These are phyloP conservation scores for Phytophthora colocasiae DNA, from an alignment of 352 stramenopile genomes.

Conservation along the genomic window DNA sequence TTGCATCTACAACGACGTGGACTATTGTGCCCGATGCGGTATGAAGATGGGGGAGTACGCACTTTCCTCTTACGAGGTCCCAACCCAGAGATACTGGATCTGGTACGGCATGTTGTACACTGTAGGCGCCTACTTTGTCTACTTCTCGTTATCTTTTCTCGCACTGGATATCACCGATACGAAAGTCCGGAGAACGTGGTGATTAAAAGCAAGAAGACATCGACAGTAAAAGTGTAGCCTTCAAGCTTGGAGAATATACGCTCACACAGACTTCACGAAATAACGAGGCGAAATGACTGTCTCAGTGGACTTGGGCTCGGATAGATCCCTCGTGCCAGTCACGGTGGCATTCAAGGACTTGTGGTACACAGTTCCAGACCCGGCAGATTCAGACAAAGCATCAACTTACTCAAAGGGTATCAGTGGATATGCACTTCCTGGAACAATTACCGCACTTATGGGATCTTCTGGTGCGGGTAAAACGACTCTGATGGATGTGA, in stretches of 20 bases:
- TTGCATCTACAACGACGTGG: slow-evolving; percentile 31
- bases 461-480: slow-evolving; percentile 25
- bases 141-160: slow-evolving; percentile 19
- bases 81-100: slow-evolving; percentile 23
- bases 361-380: slow-evolving; percentile 23
- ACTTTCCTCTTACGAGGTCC: slow-evolving; percentile 26
- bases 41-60: slow-evolving; percentile 29
- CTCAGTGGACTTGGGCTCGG: neutral
- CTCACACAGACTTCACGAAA: slow-evolving; percentile 8
- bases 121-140: slow-evolving; percentile 14
- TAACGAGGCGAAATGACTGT: neutral
- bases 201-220: neutral
- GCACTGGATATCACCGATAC: slow-evolving; percentile 25
- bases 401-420: slow-evolving; percentile 28
- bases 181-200: slow-evolving; percentile 20
- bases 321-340: slow-evolving; percentile 7
- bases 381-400: slow-evolving; percentile 7
- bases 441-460: slow-evolving; percentile 28
- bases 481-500: slow-evolving; percentile 29
- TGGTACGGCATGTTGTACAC: slow-evolving; percentile 28
- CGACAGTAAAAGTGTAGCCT: neutral
- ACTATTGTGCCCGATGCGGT: slow-evolving; percentile 37
- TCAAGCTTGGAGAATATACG: slow-evolving; percentile 6
- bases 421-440: slow-evolving; percentile 14
- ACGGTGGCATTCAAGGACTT: slow-evolving; percentile 22